Evolutionary conservation across 352 stramenopile species (phyloP).

Genomic region (Phytophthora sp.): DNA sequence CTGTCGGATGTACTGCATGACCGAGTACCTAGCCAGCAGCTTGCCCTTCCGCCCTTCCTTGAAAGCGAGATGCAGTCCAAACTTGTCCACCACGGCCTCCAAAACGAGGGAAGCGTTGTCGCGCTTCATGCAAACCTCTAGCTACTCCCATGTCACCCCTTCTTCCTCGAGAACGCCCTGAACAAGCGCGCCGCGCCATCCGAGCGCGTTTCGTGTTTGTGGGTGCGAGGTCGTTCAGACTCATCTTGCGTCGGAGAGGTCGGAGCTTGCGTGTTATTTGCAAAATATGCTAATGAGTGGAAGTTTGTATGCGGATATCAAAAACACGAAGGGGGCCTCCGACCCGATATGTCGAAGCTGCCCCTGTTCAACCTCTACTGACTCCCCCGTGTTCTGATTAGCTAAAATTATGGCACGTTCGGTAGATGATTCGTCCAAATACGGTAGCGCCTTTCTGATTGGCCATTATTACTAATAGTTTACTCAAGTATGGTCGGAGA

Average conservation of each 20-base stretch:
- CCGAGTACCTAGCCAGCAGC: constrained; percentile 12
- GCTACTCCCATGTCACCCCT: neutral
- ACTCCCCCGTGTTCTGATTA: neutral
- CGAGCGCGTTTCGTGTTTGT: constrained; percentile 28
- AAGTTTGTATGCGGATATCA: neutral
- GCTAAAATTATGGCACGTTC: neutral
- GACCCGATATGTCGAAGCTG: constrained; percentile 6
- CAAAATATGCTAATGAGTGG: constrained; percentile 9
- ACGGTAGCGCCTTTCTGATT: neutral
- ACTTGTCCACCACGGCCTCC: constrained; percentile 27
- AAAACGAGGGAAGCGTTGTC: constrained; percentile 1
- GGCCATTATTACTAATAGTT: neutral
- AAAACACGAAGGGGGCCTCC: neutral
- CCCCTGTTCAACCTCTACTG: neutral
- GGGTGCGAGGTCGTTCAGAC: constrained; percentile 18
- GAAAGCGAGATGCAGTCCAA: constrained; percentile 30
- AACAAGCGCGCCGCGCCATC: constrained; percentile 15
- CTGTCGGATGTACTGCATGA: constrained; percentile 26
- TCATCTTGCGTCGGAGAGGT: constrained; percentile 20
- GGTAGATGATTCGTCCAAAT: neutral
- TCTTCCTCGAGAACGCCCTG: constrained; percentile 17
- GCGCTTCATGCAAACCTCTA: constrained; percentile 20
- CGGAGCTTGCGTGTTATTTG: constrained; percentile 11
- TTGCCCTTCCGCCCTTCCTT: constrained; percentile 10
- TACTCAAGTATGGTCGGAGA: neutral